These are phyloP conservation scores for Xylaria multiplex DNA, from an alignment of 2,329 filamentous ascomycete genomes.

Conservation along the genomic window DNA sequence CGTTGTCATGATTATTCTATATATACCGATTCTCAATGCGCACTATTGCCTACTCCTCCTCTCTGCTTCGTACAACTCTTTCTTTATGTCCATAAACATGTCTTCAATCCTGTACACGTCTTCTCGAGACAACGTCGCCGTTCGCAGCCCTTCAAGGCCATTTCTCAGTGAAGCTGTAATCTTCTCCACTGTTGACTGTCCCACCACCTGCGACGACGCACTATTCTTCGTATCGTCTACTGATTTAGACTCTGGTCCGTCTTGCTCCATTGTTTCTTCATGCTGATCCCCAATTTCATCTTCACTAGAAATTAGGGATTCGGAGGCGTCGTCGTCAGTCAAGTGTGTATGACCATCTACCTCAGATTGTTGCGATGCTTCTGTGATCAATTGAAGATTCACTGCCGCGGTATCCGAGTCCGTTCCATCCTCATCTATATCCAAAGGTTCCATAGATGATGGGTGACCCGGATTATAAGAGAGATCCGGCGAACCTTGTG, in stretches of 20 bases:
- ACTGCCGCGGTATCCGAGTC: conserved; percentile 47
- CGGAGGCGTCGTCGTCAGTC: not conserved
- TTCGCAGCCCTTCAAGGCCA: conserved; percentile 68
- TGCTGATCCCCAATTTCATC: conserved; percentile 32
- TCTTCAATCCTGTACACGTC: conserved; percentile 80
- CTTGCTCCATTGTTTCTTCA: conserved; percentile 17
- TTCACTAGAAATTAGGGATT: conserved; percentile 12
- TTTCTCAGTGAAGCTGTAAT: conserved; percentile 65
- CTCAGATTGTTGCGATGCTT: conserved; percentile 48
- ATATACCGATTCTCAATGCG: conserved; percentile 19
- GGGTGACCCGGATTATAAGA: conserved; percentile 31
- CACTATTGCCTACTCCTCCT: conserved; percentile 57
- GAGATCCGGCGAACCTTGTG: conserved; percentile 31
- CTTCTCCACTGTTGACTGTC: conserved; percentile 53
- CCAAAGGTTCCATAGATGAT: conserved; percentile 27
- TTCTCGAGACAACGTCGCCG: conserved; percentile 67
- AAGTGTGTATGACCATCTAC: conserved; percentile 13
- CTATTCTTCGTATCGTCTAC: conserved; percentile 13
- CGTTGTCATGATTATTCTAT: conserved; percentile 25
- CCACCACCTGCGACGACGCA: conserved; percentile 36
- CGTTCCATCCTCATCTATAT: conserved; percentile 36
- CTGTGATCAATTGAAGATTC: conserved; percentile 47
- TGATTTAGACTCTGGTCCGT: conserved; percentile 2
- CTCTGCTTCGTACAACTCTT: conserved; percentile 77
- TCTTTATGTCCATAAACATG: conserved; percentile 80